Conservation (phyloP, 345 rosid genomes). For the Citrus cavaleriei region DNA sequence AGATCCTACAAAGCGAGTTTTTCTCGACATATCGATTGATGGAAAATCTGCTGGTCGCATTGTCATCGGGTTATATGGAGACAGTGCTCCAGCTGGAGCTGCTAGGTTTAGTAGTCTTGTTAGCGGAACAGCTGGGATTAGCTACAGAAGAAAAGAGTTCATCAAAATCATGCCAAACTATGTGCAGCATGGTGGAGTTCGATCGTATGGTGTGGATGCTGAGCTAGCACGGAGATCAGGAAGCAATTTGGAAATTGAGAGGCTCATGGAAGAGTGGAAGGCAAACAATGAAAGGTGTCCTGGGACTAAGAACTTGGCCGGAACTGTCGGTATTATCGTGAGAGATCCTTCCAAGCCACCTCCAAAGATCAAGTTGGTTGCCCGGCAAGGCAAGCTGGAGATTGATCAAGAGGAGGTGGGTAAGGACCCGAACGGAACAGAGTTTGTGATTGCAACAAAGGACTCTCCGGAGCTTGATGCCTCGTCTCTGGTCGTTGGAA, state of each 20-base stretch:
- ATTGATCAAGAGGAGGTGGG: conserved; percentile 65
- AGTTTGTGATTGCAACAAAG: conserved; percentile 60
- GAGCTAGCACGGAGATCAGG: conserved; percentile 61
- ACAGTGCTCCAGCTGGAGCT: conserved; percentile 60
- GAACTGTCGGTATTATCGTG: conserved; percentile 66
- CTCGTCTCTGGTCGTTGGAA: conserved; percentile 71
- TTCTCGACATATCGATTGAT: conserved; percentile 68
- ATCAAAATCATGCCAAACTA: conserved; percentile 75
- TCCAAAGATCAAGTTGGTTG: conserved; percentile 77
- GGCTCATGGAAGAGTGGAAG: conserved; percentile 61
- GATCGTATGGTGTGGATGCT: conserved; percentile 80
- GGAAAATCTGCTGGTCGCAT: conserved; percentile 73
- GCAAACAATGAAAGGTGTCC: conserved; percentile 38
- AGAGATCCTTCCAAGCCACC: conserved; percentile 80
- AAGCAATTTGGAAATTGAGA: conserved; percentile 37
- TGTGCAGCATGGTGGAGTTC: conserved; percentile 82
- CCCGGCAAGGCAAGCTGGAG: conserved; percentile 65
- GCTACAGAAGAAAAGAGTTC: conserved; percentile 90
- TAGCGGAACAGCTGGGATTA: conserved; percentile 76
- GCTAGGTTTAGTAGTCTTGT: conserved; percentile 62
- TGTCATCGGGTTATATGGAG: conserved; percentile 61
- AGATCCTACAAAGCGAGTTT: conserved; percentile 50
- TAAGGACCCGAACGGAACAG: conserved; percentile 69
- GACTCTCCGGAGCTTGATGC: conserved; percentile 84
- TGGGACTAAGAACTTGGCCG: conserved; percentile 50